Evolutionary conservation across 1,284 basidiomycete species (phyloP).

Genomic region (Cutaneotrichosporon cyanovorans): DNA sequence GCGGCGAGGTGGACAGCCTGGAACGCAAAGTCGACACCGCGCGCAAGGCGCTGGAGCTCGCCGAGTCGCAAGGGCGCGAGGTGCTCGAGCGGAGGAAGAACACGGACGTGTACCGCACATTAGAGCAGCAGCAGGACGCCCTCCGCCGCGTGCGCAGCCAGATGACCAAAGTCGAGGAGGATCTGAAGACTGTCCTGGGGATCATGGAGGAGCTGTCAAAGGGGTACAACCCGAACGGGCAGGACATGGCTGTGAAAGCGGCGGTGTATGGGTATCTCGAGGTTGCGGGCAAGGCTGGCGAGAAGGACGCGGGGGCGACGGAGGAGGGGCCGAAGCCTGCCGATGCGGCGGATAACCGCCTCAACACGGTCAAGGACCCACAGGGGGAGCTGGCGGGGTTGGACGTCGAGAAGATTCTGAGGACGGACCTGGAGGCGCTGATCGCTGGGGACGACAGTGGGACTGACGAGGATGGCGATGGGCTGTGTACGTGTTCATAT

Average conservation of each 20-base stretch:
- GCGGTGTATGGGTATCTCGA: constrained; percentile 90
- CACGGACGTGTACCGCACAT: constrained; percentile 76
- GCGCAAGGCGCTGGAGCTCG: constrained; percentile 25
- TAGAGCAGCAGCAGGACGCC: constrained; percentile 65
- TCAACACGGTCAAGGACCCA: constrained; percentile 10
- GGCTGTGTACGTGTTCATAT: constrained; percentile 16
- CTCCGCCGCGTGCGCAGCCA: constrained; percentile 68
- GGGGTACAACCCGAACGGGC: constrained; percentile 93
- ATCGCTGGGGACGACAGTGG: constrained; percentile 8
- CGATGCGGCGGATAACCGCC: constrained; percentile 1
- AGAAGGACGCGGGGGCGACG: constrained; percentile 34
- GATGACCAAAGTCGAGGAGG: constrained; percentile 46
- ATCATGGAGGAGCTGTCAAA: constrained; percentile 72
- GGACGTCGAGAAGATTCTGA: constrained; percentile 10
- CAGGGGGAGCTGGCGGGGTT: constrained; percentile 11
- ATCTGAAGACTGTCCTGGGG: constrained; percentile 37
- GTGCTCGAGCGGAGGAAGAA: constrained; percentile 68
- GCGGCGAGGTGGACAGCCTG: constrained; percentile 58
- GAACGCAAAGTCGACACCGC: constrained; percentile 50
- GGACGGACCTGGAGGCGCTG: constrained; percentile 14
- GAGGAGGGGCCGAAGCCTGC: constrained; percentile 4
- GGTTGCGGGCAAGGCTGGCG: constrained; percentile 38
- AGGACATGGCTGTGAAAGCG: constrained; percentile 94
- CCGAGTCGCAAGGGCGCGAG: constrained; percentile 32
- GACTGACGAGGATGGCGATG: constrained; percentile 24